Conservation (phyloP, 306 rosid genomes). For the Cucumis melo region DNA sequence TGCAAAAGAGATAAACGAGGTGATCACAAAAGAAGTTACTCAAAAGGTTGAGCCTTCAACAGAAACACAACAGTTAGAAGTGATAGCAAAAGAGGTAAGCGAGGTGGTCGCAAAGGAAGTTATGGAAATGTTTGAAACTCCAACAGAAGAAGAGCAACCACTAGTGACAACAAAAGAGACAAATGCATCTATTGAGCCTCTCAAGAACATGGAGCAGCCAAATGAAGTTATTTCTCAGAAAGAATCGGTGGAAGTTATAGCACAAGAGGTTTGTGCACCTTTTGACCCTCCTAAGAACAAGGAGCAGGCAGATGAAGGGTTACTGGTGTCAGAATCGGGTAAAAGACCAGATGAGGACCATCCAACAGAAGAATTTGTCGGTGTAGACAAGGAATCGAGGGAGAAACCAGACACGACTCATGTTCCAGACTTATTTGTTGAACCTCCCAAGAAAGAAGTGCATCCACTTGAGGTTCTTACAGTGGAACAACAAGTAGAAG, state of each 20-base stretch:
- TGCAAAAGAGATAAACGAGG: background rate
- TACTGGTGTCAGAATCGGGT: background rate
- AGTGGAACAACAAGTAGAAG: background rate
- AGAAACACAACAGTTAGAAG: background rate
- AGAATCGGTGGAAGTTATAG: background rate
- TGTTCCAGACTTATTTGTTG: background rate
- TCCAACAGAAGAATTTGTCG: background rate
- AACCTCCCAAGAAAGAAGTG: background rate
- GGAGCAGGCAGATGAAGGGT: background rate
- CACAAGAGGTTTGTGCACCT: background rate
- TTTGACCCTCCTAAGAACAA: no score
- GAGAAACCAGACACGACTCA: background rate
- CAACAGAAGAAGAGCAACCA: background rate
- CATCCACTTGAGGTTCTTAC: background rate
- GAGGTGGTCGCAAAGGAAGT: background rate
- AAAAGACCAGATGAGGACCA: background rate
- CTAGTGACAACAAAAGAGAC: background rate
- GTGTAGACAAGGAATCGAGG: background rate
- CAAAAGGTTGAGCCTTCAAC: background rate
- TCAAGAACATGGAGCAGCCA: background rate
- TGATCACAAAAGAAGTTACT: background rate
- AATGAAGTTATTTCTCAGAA: background rate
- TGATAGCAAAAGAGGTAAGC: background rate
- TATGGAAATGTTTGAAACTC: background rate
- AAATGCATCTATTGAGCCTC: background rate